A percentile compares a stretch with the other conserved stretches of the same genome.
These are phyloP conservation scores for Ambrosia hybrid DNA, from an alignment of 140 eudicot genomes.

Conservation along the genomic window DNA sequence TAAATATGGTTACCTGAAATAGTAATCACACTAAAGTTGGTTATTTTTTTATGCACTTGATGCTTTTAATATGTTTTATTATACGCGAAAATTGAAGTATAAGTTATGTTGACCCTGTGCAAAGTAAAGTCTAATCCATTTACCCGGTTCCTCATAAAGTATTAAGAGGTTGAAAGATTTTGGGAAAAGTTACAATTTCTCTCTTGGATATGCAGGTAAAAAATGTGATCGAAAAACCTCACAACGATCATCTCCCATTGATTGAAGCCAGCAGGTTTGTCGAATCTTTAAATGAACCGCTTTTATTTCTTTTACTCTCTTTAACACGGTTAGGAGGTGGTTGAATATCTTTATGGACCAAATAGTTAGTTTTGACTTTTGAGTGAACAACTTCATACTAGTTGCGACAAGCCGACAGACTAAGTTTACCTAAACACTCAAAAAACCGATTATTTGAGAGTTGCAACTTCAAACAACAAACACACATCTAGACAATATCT, in stretches of 20 bases:
- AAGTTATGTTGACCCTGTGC: neutral
- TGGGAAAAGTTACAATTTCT: neutral
- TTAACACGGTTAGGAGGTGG: too few relatives aligned
- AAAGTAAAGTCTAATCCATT: neutral
- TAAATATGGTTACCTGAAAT: too few relatives aligned
- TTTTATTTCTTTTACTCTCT: slow-evolving; percentile 15
- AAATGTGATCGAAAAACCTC: slow-evolving; percentile 93
- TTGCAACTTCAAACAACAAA: slow-evolving; percentile 3
- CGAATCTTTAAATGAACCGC: neutral
- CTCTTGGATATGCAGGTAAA: slow-evolving; percentile 74
- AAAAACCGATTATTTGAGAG: neutral
- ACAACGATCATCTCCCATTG: slow-evolving; percentile 94
- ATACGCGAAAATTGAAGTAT: neutral
- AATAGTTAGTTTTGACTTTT: slow-evolving; percentile 1
- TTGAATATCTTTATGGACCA: neutral
- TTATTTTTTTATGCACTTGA: too few relatives aligned
- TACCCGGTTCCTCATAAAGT: too few relatives aligned
- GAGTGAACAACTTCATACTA: neutral
- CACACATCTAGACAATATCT: neutral
- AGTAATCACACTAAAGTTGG: too few relatives aligned
- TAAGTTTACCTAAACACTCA: neutral
- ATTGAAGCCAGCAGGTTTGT: slow-evolving; percentile 98
- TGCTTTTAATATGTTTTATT: too few relatives aligned
- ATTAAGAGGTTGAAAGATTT: slow-evolving; percentile 1
- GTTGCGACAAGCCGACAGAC: neutral